Percentiles rank a stretch among this genome's conserved stretches.
These are phyloP conservation scores for Lachancea sp. DNA, from an alignment of 805 yeast species.

Conservation along the genomic window DNA sequence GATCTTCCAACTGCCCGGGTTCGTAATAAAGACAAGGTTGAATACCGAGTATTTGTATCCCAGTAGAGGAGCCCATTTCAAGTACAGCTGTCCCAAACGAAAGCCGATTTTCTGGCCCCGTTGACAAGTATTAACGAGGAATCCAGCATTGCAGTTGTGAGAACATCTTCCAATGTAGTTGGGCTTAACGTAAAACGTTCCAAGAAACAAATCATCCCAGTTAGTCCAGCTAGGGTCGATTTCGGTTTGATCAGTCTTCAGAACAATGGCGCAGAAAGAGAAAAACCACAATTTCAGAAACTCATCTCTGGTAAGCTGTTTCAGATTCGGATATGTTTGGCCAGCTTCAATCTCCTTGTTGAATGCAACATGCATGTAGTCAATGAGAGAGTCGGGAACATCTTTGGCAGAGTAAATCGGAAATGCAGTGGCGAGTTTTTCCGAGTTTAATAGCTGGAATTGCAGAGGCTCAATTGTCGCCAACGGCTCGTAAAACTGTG, in stretches of 20 bases:
- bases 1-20: constrained; percentile 62
- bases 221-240: constrained; percentile 25
- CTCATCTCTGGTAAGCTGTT: constrained; percentile 38
- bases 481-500: constrained; percentile 30
- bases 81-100: constrained; percentile 59
- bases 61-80: constrained; percentile 65
- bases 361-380: constrained; percentile 44
- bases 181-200: constrained; percentile 78
- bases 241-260: constrained; percentile 37
- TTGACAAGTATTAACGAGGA: constrained; percentile 51
- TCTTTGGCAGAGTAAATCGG: constrained; percentile 47
- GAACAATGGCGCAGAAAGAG: constrained; percentile 56
- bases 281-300: constrained; percentile 63
- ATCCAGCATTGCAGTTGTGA: constrained; percentile 85
- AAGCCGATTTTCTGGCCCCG: constrained; percentile 70
- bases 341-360: constrained; percentile 68
- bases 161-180: constrained; percentile 81
- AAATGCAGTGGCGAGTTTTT: constrained; percentile 48
- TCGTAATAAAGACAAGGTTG: constrained; percentile 80
- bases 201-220: constrained; percentile 51
- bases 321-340: constrained; percentile 61
- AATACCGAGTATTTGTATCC: constrained; percentile 82
- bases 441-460: constrained; percentile 39
- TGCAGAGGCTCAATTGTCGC: constrained; percentile 34
- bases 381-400: constrained; percentile 47